These are phyloP conservation scores for Exophiala sideris DNA, from an alignment of 2,329 filamentous ascomycete species.

Conservation along the genomic window DNA sequence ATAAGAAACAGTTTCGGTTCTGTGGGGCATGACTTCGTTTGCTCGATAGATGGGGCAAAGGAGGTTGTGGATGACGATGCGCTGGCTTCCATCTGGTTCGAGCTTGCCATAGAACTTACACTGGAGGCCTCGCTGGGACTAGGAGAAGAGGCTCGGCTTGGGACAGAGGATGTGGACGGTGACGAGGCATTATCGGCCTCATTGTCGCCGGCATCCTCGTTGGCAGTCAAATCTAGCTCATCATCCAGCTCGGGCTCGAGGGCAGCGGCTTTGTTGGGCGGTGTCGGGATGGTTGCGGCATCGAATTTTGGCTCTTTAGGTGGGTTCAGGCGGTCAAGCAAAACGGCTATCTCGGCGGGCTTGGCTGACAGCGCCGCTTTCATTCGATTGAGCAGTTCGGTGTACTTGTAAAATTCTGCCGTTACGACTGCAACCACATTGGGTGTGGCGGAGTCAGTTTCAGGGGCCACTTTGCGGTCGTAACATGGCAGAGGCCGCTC, in stretches of 20 bases:
- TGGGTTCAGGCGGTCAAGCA: conserved; percentile 9
- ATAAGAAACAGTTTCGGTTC: conserved; percentile 72
- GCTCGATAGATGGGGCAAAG: conserved; percentile 7
- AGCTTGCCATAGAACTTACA: no score
- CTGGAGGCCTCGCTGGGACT: conserved; percentile 1
- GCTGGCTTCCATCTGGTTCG: neutral
- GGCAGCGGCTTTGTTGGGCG: neutral
- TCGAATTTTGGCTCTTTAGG: neutral
- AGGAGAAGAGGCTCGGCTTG: conserved; percentile 13
- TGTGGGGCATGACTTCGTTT: conserved; percentile 29
- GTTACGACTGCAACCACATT: conserved; percentile 69
- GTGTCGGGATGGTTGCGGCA: neutral
- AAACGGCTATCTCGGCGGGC: conserved; percentile 36
- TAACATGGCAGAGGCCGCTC: conserved; percentile 72
- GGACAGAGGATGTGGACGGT: conserved; percentile 7
- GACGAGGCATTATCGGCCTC: conserved; percentile 1
- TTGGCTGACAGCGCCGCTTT: conserved; percentile 62
- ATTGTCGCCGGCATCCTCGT: neutral
- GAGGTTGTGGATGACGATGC: conserved; percentile 8
- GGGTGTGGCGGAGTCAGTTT: conserved; percentile 24
- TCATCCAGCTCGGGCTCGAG: neutral
- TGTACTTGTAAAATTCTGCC: conserved; percentile 76
- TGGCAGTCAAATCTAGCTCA: neutral
- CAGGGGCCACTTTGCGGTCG: conserved; percentile 48
- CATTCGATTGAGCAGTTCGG: conserved; percentile 65